Base-by-base conservation (phyloP, 2,329 filamentous ascomycete genomes). In the Fusarium dimerum region DNA sequence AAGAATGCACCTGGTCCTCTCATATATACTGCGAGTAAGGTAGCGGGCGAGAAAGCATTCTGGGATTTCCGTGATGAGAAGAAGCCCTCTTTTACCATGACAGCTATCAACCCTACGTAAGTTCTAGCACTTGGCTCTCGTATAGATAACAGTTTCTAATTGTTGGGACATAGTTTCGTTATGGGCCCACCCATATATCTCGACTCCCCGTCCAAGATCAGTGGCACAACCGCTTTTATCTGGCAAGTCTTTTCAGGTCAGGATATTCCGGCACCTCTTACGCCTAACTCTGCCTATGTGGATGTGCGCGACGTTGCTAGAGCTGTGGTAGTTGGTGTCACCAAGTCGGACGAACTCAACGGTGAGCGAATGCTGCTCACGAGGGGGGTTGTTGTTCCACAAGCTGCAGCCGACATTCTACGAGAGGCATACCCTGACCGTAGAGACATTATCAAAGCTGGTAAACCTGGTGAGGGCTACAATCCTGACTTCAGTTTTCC, bases 231-330 rank as follows among this genome's bases (percentile, higher is more conserved):
- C 1, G 62, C 40, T 2, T 65, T 62, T 8, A 62, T 65, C 39
- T 65, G 55, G 60, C 49, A 58, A 39, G 54, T 62, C 13, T 48
- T 65, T 1, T 55, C 62, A 3, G 62, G 62, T 2, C 56, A 61
- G 34, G 53, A 65, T 2, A 65, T 63, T 5, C 62, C 62, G 3
- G 5, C 52, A 3, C 60, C 62, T 2, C 2, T 65, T 11, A 18
- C 26, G 0, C 48, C 45, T 2, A 38, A 47, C 7, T 51, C 62
- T 3, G 43, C 34, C n/a, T 65, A 48, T 18, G 56, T 65, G 9
- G 62, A 65, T 34, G 62, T 62, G 11, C 60, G 62, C 26, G 62
- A 65, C 26, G 41, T 65, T 17, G 62, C 59, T 3, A 52, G 62
- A 30, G 49, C 63, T 40, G 57, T 52, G 3, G 56, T 65, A 7